These are phyloP conservation scores for Blastocystis sp. DNA, from an alignment of 352 stramenopile species.

Conservation along the genomic window DNA sequence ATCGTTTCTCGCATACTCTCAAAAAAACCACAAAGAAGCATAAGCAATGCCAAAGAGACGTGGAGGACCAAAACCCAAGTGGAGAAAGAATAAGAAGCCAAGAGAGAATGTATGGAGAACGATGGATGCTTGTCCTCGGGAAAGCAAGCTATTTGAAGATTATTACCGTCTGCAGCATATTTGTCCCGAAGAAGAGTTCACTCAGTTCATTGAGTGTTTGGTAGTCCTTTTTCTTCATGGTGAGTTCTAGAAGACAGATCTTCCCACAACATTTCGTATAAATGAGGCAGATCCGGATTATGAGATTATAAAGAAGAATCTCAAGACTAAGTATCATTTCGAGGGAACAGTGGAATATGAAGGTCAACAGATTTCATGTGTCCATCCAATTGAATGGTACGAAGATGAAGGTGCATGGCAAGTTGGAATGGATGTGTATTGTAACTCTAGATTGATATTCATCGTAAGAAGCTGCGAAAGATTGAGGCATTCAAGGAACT, in stretches of 20 bases:
- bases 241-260: conserved; percentile 58
- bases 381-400: conserved; percentile 77
- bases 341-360: conserved; percentile 73
- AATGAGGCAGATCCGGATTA: conserved; percentile 79
- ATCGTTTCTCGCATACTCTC: neutral
- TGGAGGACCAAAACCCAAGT: neutral
- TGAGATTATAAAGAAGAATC: conserved; percentile 77
- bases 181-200: conserved; percentile 76
- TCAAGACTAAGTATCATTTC: conserved; percentile 76
- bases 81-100: conserved; percentile 52
- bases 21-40: neutral
- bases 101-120: conserved; percentile 59
- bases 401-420: conserved; percentile 78
- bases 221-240: conserved; percentile 67
- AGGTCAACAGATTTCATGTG: conserved; percentile 65
- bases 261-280: conserved; percentile 85
- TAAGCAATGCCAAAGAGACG: conserved; percentile 17
- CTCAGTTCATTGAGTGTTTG: conserved; percentile 79
- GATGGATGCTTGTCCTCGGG: conserved; percentile 40
- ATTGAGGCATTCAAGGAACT: conserved; percentile 82
- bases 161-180: conserved; percentile 80
- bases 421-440: conserved; percentile 68
- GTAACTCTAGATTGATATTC: conserved; percentile 65
- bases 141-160: conserved; percentile 69
- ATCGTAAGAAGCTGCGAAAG: conserved; percentile 81